Base-by-base conservation (phyloP, 2,329 filamentous ascomycete species). In the Ambrosiella cleistominuta region DNA sequence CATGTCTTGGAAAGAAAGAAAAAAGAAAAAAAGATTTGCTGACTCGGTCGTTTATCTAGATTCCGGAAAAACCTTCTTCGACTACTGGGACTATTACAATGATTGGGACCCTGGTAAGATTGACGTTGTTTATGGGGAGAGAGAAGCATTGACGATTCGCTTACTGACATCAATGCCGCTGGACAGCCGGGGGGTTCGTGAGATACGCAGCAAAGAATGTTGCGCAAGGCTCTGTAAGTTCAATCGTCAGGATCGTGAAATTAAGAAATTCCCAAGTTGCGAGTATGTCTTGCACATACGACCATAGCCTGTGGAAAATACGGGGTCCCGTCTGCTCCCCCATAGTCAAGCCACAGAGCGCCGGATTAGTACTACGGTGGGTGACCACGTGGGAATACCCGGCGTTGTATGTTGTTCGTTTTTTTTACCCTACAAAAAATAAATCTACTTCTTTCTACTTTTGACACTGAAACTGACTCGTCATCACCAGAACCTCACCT, bases 401-500 rank as follows among this genome's bases (percentile, higher is more conserved):
- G 44, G 44, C 36, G 13, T 54, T 54, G 39, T 42, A 17, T 27
- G 17, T 27, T n/a, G 35, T 40, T 42, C 2, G 3, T 44, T 54
- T 8, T 35, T 36, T 35, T 51, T 19, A 27, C 13, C 11, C 9
- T 37, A 35, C 13, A 27, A 17, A 35, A 35, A 11, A 27, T 36
- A 11, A 27, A 27, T 9, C 35, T 4, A 19, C 27, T 13, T 9
- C 12, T 19, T 35, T 36, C 47, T 9, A 51, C 19, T 36, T 51
- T 35, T 51, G n/a, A 15, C 35, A 27, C 12, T 55, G 19, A 8
- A 17, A 11, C 4, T 56, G 9, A 52, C 61, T 55, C 54, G 51
- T 37, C 7, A 15, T 2, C 12, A n/a, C 12, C 54, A 78, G 75
- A 86, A 86, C 68, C 73, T 86, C 38, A 85, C 83, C 0, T 79